These are phyloP conservation scores for Flaveria robusta DNA, from an alignment of 129 eudicot species.

Conservation along the genomic window DNA sequence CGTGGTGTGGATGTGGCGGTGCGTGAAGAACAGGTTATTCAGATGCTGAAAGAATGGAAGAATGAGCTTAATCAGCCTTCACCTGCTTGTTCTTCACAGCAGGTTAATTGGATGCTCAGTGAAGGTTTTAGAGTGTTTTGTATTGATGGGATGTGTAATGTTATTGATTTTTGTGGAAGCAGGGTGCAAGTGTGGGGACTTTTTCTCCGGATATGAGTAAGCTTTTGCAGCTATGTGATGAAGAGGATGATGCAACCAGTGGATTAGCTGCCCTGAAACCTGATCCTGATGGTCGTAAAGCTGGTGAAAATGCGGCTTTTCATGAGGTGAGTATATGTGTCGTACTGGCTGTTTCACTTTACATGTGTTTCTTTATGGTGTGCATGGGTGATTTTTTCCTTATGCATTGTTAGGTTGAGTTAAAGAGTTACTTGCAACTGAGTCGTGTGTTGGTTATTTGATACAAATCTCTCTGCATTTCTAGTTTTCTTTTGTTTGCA, in stretches of 20 bases:
- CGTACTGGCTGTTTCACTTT: background rate
- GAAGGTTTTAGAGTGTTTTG: background rate
- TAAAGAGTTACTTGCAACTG: background rate
- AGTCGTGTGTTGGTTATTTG: background rate
- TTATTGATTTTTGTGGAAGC: slow-evolving; percentile 15
- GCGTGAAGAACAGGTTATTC: slow-evolving; percentile 91
- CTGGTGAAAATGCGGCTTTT: slow-evolving; percentile 30
- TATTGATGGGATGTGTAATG: background rate
- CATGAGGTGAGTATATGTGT: slow-evolving; percentile 42
- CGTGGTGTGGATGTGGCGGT: slow-evolving; percentile 69
- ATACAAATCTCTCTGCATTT: background rate
- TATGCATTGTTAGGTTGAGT: background rate
- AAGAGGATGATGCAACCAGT: slow-evolving; percentile 91
- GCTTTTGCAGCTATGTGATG: slow-evolving; percentile 71
- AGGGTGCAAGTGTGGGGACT: slow-evolving; percentile 72
- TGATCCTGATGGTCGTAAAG: slow-evolving; percentile 60
- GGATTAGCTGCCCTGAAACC: slow-evolving; percentile 73
- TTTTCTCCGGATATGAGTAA: slow-evolving; percentile 66
- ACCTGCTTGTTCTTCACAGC: slow-evolving; percentile 80
- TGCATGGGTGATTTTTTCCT: background rate
- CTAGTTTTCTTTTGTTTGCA: slow-evolving; percentile 8
- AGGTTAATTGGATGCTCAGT: slow-evolving; percentile 33
- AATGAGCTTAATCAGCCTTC: slow-evolving; percentile 89
- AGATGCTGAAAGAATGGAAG: slow-evolving; percentile 93
- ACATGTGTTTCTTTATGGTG: background rate